These are phyloP conservation scores for Fusarium sarcochroum DNA, from an alignment of 2,329 filamentous ascomycete species.

Conservation along the genomic window DNA sequence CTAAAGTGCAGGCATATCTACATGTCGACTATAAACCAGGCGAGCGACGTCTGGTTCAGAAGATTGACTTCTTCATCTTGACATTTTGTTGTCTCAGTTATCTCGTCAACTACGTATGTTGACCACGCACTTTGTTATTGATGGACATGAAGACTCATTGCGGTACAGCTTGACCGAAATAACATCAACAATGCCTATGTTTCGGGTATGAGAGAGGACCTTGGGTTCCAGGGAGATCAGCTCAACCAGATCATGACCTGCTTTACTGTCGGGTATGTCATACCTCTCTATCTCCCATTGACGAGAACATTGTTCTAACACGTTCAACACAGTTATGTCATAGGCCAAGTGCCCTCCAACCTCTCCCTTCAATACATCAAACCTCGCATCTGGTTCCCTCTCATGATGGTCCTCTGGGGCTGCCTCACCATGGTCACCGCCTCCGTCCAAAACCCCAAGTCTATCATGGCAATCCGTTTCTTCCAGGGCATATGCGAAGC, in stretches of 20 bases:
- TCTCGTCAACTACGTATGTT: conserved; percentile 66
- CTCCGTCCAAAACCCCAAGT: conserved; percentile 55
- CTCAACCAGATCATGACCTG: conserved; percentile 56
- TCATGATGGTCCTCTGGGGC: conserved; percentile 75
- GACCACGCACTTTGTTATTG: fast-evolving
- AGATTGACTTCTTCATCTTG: conserved; percentile 75
- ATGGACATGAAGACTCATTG: neutral
- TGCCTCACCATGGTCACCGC: conserved; percentile 71
- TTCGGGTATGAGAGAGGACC: conserved; percentile 62
- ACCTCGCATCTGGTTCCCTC: conserved; percentile 74
- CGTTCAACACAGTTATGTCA: conserved; percentile 52
- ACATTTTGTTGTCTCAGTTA: conserved; percentile 74
- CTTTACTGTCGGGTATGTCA: conserved; percentile 55
- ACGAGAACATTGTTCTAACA: neutral
- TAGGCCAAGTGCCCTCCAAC: conserved; percentile 74
- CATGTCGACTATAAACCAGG: conserved; percentile 53
- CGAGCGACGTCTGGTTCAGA: conserved; percentile 64
- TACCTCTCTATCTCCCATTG: no score
- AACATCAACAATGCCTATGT: conserved; percentile 59
- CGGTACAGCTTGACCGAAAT: conserved; percentile 55
- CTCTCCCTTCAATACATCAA: conserved; percentile 73
- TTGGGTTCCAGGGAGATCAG: conserved; percentile 62
- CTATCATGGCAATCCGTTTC: conserved; percentile 58
- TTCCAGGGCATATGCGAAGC: conserved; percentile 57
- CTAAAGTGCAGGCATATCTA: conserved; percentile 53